Conservation (phyloP, 306 rosid species). For the Cotoneaster glaucophyllus region DNA sequence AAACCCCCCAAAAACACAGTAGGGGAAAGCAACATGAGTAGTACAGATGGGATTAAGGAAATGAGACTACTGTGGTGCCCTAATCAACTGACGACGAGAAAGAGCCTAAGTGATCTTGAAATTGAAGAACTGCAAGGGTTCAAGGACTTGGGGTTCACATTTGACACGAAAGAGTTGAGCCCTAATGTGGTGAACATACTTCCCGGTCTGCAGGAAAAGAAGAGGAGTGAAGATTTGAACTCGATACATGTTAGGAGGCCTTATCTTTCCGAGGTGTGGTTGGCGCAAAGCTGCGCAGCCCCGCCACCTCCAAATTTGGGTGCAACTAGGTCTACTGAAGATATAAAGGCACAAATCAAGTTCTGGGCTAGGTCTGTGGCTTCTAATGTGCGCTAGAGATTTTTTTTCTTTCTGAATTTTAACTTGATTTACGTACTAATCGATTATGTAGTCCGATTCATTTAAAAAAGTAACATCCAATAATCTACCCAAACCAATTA, state of each 20-base stretch:
- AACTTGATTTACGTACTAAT: background rate
- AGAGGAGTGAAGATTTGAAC: slow-evolving; percentile 32
- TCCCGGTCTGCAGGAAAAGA: slow-evolving; percentile 74
- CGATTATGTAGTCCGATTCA: background rate
- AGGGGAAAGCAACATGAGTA: slow-evolving; percentile 13
- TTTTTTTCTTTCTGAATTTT: background rate
- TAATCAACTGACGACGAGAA: slow-evolving; percentile 29
- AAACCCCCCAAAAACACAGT: slow-evolving; percentile 25
- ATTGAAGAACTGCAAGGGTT: slow-evolving; percentile 85
- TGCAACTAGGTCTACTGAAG: slow-evolving; percentile 36
- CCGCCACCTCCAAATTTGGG: slow-evolving; percentile 64
- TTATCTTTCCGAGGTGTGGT: slow-evolving; percentile 89
- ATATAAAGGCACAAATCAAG: slow-evolving; percentile 73
- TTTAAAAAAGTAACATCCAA: background rate
- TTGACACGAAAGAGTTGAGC: slow-evolving; percentile 51
- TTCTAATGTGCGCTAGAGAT: slow-evolving; percentile 43
- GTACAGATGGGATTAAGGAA: slow-evolving; percentile 40
- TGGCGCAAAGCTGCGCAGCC: slow-evolving; percentile 39
- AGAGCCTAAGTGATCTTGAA: slow-evolving; percentile 73
- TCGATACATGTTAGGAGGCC: slow-evolving; percentile 54
- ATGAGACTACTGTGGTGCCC: slow-evolving; percentile 31
- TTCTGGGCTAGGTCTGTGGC: slow-evolving; percentile 95
- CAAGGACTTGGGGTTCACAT: slow-evolving; percentile 84
- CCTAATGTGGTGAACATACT: slow-evolving; percentile 64
- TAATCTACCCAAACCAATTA: background rate